Conservation (phyloP, 768 basidiomycete genomes). For the Lentinula guzmanii region DNA sequence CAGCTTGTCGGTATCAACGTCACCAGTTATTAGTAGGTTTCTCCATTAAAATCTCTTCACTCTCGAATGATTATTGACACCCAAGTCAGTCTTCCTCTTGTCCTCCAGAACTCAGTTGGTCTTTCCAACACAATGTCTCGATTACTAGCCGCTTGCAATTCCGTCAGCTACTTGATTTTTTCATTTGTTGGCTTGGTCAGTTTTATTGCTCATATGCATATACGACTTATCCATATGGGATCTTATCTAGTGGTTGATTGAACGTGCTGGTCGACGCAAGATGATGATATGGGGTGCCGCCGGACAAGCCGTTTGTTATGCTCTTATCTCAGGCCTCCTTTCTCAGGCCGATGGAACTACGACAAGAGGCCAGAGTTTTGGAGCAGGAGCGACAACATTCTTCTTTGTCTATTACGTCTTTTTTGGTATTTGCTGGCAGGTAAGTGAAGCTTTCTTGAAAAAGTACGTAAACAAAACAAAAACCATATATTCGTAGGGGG, state of each 20-base stretch:
- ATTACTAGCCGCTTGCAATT: slow-evolving; percentile 46
- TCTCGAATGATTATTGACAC: neutral
- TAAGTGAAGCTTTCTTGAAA: slow-evolving; percentile 10
- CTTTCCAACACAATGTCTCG: slow-evolving; percentile 43
- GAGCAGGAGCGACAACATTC: slow-evolving; percentile 39
- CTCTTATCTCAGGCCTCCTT: slow-evolving; percentile 36
- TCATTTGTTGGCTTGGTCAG: slow-evolving; percentile 35
- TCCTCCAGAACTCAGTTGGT: slow-evolving; percentile 45
- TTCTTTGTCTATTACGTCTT: slow-evolving; percentile 47
- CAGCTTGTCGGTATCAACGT: slow-evolving; percentile 47
- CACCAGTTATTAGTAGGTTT: slow-evolving; percentile 42
- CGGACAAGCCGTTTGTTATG: slow-evolving; percentile 42
- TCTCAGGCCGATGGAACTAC: slow-evolving; percentile 25
- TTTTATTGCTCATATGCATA: neutral
- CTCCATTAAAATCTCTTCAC: neutral
- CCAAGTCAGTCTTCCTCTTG: slow-evolving; percentile 33
- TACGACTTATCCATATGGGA: neutral
- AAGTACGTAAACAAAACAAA: neutral
- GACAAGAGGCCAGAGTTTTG: slow-evolving; percentile 25
- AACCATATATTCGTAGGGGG: neutral
- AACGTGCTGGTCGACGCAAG: slow-evolving; percentile 41
- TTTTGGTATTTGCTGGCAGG: slow-evolving; percentile 51
- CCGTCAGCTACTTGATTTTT: slow-evolving; percentile 42
- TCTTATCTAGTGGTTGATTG: slow-evolving; percentile 25
- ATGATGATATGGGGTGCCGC: slow-evolving; percentile 51